A percentile compares a stretch with the other conserved stretches of the same genome.
These are phyloP conservation scores for Diddensiella santjacobensis DNA, from an alignment of 805 yeast species.

Conservation along the genomic window DNA sequence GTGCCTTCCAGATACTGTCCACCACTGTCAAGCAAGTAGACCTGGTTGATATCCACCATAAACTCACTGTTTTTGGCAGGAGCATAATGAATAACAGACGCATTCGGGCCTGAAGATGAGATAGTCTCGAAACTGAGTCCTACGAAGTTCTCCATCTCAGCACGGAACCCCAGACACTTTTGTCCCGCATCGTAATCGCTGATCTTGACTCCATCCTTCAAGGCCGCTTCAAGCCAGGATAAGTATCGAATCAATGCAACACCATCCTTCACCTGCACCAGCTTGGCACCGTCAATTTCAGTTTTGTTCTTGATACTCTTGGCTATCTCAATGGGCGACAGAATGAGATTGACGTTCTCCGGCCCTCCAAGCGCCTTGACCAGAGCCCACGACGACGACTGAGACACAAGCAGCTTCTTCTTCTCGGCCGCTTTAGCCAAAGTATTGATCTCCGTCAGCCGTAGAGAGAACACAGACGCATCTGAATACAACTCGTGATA, in stretches of 20 bases:
- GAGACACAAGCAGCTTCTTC: slow-evolving; percentile 49
- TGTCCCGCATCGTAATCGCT: slow-evolving; percentile 58
- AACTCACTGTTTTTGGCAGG: slow-evolving; percentile 56
- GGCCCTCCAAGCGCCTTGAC: slow-evolving; percentile 46
- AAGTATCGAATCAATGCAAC: slow-evolving; percentile 67
- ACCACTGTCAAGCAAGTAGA: slow-evolving; percentile 84
- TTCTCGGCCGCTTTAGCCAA: slow-evolving; percentile 12
- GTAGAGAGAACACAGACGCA: slow-evolving; percentile 32
- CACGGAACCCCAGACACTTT: slow-evolving; percentile 47
- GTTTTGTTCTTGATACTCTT: slow-evolving; percentile 72
- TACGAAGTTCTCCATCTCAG: slow-evolving; percentile 34
- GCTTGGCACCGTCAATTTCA: slow-evolving; percentile 67
- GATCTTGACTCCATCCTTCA: slow-evolving; percentile 40
- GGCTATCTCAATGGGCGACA: slow-evolving; percentile 60
- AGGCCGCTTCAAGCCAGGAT: slow-evolving; percentile 74
- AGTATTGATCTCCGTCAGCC: slow-evolving; percentile 11
- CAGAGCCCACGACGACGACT: slow-evolving; percentile 65
- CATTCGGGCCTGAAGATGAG: slow-evolving; percentile 71
- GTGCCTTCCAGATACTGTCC: slow-evolving; percentile 93
- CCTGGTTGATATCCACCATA: slow-evolving; percentile 58
- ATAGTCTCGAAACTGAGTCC: slow-evolving; percentile 75
- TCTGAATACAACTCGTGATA: slow-evolving; percentile 61
- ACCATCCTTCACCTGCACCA: slow-evolving; percentile 83
- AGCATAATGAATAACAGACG: slow-evolving; percentile 71
- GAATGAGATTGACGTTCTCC: slow-evolving; percentile 39